Conservation (phyloP, 192 early-diverging fungal species). For the Entomortierella chlamydospora region DNA sequence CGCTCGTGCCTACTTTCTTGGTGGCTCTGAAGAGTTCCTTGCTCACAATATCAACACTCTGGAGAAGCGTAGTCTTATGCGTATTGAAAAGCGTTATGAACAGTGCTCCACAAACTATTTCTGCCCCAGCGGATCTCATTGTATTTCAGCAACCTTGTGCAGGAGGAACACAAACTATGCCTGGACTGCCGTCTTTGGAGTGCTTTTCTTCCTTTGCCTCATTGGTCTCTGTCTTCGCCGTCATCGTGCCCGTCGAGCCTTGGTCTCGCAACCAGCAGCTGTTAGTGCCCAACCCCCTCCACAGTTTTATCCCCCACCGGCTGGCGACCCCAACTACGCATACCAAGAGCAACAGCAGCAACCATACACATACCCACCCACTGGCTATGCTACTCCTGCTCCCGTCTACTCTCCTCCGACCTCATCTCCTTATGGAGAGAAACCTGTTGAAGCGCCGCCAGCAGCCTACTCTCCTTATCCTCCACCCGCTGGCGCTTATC, state of each 20-base stretch:
- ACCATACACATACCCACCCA: background rate
- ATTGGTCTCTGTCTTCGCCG: constrained; percentile 7
- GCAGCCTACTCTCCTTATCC: constrained; percentile 26
- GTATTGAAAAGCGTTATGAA: constrained; percentile 32
- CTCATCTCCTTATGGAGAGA: constrained; percentile 20
- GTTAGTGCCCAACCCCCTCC: constrained; percentile 4
- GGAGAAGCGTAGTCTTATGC: constrained; percentile 35
- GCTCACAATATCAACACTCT: background rate
- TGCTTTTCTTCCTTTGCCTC: constrained; percentile 10
- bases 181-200: constrained; percentile 35
- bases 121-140: constrained; percentile 26
- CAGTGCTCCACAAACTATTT: constrained; percentile 3
- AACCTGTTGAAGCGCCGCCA: constrained; percentile 24
- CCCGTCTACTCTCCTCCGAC: constrained; percentile 14
- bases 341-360: constrained; percentile 23
- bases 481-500: background rate
- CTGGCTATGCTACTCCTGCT: background rate
- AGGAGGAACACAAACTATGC: constrained; percentile 31
- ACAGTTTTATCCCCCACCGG: constrained; percentile 26
- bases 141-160: constrained; percentile 6
- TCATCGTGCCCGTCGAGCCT: background rate
- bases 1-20: constrained; percentile 8
- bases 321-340: constrained; percentile 47
- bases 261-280: background rate
- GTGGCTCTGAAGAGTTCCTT: constrained; percentile 6